phyloP scores from a whole-genome alignment of 2,329 filamentous ascomycete species.

The Aureobasidium melanogenum region DNA sequence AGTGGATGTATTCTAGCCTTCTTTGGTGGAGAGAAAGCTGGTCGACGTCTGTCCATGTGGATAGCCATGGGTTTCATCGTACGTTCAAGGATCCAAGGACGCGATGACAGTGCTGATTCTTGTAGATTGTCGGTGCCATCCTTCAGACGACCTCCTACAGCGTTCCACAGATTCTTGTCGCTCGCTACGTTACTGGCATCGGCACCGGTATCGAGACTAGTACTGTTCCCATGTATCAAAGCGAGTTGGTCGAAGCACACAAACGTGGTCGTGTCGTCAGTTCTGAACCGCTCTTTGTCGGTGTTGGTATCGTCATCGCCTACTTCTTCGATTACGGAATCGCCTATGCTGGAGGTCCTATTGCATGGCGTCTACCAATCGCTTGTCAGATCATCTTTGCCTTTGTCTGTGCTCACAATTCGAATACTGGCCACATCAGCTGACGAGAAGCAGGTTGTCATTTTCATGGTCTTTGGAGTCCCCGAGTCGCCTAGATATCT shows the following conservation, averaged over 20 bases:
- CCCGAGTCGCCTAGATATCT: slow-evolving; percentile 34
- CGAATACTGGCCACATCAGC: too few species aligned
- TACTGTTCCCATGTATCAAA: slow-evolving; percentile 36
- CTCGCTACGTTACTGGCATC: slow-evolving; percentile 39
- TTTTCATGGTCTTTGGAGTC: slow-evolving; percentile 31
- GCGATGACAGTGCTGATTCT: background rate
- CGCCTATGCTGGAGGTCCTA: slow-evolving; percentile 31
- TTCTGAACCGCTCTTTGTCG: slow-evolving; percentile 27
- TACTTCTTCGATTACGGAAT: slow-evolving; percentile 31
- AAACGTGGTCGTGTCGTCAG: slow-evolving; percentile 26
- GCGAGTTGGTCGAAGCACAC: slow-evolving; percentile 26
- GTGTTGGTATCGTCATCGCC: slow-evolving; percentile 25
- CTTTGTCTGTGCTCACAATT: slow-evolving; percentile 17
- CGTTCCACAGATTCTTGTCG: slow-evolving; percentile 38
- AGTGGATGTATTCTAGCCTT: slow-evolving; percentile 31
- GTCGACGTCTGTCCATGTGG: slow-evolving; percentile 31
- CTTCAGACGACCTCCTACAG: slow-evolving; percentile 37
- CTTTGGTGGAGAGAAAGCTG: slow-evolving; percentile 29
- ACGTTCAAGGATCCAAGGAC: background rate
- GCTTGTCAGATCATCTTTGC: slow-evolving; percentile 38
- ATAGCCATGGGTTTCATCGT: slow-evolving; percentile 36
- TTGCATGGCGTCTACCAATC: slow-evolving; percentile 40
- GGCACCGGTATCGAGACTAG: slow-evolving; percentile 38
- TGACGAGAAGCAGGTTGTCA: slow-evolving; percentile 24
- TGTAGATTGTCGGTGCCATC: slow-evolving; percentile 32